A percentile compares a stretch with the other conserved stretches of the same genome.
phyloP scores from a whole-genome alignment of 2,329 filamentous ascomycete genomes.

The Teratosphaeria destructans region DNA sequence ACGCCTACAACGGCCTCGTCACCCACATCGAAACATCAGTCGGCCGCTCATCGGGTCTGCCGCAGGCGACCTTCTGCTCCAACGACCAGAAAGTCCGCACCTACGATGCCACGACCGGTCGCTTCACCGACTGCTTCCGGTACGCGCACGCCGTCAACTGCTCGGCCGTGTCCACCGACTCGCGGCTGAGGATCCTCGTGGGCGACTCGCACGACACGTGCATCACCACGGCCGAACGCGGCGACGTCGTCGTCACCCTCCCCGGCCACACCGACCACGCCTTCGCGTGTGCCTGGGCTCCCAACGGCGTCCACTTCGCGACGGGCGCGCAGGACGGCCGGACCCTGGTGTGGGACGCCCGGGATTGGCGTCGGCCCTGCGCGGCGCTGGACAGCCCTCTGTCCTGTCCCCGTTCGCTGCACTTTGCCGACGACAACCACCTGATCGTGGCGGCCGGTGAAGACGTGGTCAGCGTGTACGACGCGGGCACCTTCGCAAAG shows the following conservation, averaged over 20 bases:
- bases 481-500: slow-evolving; percentile 52
- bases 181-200: slow-evolving; percentile 60
- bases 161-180: slow-evolving; percentile 60
- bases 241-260: slow-evolving; percentile 47
- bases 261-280: slow-evolving; percentile 52
- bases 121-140: slow-evolving; percentile 43
- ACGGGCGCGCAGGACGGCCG: slow-evolving; percentile 67
- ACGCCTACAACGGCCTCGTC: slow-evolving; percentile 44
- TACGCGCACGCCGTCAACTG: slow-evolving; percentile 62
- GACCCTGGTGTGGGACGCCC: slow-evolving; percentile 66
- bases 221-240: slow-evolving; percentile 54
- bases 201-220: slow-evolving; percentile 57
- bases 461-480: slow-evolving; percentile 61
- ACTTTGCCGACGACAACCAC: slow-evolving; percentile 62
- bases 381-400: slow-evolving; percentile 53
- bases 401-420: slow-evolving; percentile 57
- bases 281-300: slow-evolving; percentile 71
- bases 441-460: slow-evolving; percentile 67
- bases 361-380: slow-evolving; percentile 51
- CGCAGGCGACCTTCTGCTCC: slow-evolving; percentile 45
- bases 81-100: slow-evolving; percentile 47
- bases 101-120: slow-evolving; percentile 47
- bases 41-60: slow-evolving; percentile 35
- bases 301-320: slow-evolving; percentile 64
- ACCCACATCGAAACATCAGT: slow-evolving; percentile 47